Evolutionary conservation across 208 protist genomes (phyloP).

Genomic region (Trypanosoma caninum): DNA sequence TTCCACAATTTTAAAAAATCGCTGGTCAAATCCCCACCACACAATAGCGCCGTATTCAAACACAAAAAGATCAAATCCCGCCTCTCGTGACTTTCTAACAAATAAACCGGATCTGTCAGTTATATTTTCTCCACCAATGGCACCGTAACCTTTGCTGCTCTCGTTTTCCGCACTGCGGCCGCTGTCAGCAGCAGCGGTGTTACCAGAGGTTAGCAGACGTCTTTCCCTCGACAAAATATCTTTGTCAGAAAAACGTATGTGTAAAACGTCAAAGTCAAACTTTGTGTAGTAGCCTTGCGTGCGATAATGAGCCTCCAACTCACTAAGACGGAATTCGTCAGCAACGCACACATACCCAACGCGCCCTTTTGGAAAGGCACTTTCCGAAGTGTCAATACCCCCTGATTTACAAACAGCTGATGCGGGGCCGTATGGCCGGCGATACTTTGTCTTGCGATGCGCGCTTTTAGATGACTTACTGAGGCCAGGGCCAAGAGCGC

Average conservation of each 20-base stretch:
- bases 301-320: constrained; percentile 55
- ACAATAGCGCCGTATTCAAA: constrained; percentile 76
- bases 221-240: constrained; percentile 17
- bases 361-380: constrained; percentile 31
- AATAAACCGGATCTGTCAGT: constrained; percentile 4
- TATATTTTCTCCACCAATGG: constrained; percentile 15
- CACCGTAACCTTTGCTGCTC: not conserved
- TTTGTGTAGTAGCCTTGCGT: constrained; percentile 72
- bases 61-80: constrained; percentile 76
- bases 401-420: not conserved
- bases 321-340: constrained; percentile 64
- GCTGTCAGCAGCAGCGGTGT: not conserved
- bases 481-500: not conserved
- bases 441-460: constrained; percentile 22
- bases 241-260: constrained; percentile 61
- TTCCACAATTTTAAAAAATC: constrained; percentile 78
- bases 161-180: not conserved
- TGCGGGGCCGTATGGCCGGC: not conserved
- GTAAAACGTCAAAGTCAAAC: constrained; percentile 75
- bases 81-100: constrained; percentile 15
- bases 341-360: constrained; percentile 77
- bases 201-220: not conserved
- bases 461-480: constrained; percentile 3
- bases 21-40: constrained; percentile 79
- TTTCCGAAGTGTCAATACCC: constrained; percentile 6